phyloP scores from a whole-genome alignment of 208 protist species.

The Trypanosoma scelopori region DNA sequence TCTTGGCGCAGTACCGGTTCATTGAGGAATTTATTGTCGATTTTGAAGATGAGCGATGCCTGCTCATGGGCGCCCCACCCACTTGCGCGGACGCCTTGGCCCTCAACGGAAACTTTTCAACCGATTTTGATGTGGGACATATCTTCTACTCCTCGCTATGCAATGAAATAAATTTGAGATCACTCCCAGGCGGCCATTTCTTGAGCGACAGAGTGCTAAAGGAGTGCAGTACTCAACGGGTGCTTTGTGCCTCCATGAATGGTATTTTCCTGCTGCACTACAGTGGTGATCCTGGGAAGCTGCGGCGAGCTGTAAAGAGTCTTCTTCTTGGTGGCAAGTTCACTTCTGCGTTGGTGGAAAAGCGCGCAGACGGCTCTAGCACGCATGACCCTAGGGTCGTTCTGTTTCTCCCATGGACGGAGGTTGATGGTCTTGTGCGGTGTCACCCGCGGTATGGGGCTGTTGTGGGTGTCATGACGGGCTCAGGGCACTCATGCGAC shows the following conservation, averaged over 20 bases:
- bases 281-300: constrained; percentile 24
- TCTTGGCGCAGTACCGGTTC: constrained; percentile 53
- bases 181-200: background rate
- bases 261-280: constrained; percentile 40
- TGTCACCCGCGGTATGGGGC: constrained; percentile 36
- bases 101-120: constrained; percentile 27
- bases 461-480: constrained; percentile 44
- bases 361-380: background rate
- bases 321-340: constrained; percentile 9
- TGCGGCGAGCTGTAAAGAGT: constrained; percentile 20
- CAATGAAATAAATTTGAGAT: constrained; percentile 36
- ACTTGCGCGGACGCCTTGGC: constrained; percentile 25
- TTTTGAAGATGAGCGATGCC: constrained; percentile 46
- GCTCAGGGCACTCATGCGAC: constrained; percentile 34
- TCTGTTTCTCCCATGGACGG: constrained; percentile 35
- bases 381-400: constrained; percentile 24
- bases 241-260: constrained; percentile 35
- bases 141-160: constrained; percentile 39
- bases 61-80: constrained; percentile 18
- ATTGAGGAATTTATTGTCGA: constrained; percentile 62
- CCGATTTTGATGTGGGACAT: constrained; percentile 24
- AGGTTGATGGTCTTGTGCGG: constrained; percentile 44
- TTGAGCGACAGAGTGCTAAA: constrained; percentile 14
- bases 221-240: constrained; percentile 22
- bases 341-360: background rate